Evolutionary conservation across 768 basidiomycete genomes (phyloP).

Genomic region (Daedaleopsis sinensis): DNA sequence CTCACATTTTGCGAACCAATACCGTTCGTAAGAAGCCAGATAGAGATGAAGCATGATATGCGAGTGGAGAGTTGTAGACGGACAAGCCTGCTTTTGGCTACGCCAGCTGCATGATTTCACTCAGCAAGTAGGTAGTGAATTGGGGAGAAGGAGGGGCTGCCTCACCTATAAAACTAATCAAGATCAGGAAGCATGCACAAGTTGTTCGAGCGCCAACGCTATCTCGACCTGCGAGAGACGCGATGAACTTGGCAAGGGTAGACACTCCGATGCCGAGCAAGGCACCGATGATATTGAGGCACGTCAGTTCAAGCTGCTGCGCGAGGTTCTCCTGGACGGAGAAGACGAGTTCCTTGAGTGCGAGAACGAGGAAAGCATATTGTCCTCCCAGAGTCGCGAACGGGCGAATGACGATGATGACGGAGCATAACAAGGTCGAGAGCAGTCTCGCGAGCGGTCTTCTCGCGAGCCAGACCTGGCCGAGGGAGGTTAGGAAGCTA

Average conservation of each 20-base stretch:
- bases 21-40: slow-evolving; percentile 47
- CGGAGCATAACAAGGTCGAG: slow-evolving; percentile 46
- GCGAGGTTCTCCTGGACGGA: slow-evolving; percentile 49
- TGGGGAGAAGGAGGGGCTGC: background rate
- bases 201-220: slow-evolving; percentile 36
- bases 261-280: slow-evolving; percentile 42
- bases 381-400: slow-evolving; percentile 43
- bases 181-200: slow-evolving; percentile 44
- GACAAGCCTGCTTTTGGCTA: slow-evolving; percentile 48
- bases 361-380: slow-evolving; percentile 40
- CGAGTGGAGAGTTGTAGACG: slow-evolving; percentile 46
- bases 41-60: slow-evolving; percentile 50
- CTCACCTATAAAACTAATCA: slow-evolving; percentile 42
- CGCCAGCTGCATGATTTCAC: slow-evolving; percentile 35
- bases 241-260: slow-evolving; percentile 38
- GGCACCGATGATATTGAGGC: slow-evolving; percentile 48
- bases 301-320: slow-evolving; percentile 48
- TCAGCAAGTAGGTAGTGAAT: background rate
- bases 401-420: slow-evolving; percentile 41
- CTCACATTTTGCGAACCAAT: slow-evolving; percentile 37
- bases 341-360: slow-evolving; percentile 51
- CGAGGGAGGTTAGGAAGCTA: background rate
- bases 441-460: slow-evolving; percentile 44
- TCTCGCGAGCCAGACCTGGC: slow-evolving; percentile 26
- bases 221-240: slow-evolving; percentile 30